Conservation (phyloP, 2,329 filamentous ascomycete genomes). For the Fonsecaea erecta region DNA sequence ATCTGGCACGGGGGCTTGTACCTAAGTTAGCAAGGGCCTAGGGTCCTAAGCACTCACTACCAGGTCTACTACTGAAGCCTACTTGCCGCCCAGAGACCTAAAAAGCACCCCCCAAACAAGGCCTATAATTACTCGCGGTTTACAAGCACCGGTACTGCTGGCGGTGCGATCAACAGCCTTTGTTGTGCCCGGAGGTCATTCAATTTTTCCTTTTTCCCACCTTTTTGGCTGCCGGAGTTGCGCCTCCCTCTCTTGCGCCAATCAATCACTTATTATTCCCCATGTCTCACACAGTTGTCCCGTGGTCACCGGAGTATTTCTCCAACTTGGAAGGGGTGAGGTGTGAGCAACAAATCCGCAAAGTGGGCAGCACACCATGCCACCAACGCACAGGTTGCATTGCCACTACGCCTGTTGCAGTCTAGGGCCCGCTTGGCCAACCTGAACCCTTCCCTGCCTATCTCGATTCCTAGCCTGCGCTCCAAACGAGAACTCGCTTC, state of each 20-base stretch:
- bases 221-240: background rate
- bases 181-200: background rate
- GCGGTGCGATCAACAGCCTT: background rate
- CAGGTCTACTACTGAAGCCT: background rate
- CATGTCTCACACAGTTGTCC: background rate
- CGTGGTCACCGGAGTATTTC: slow-evolving; percentile 1
- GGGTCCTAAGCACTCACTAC: background rate
- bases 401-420: background rate
- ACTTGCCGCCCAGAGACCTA: background rate
- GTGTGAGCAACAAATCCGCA: background rate
- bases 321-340: background rate
- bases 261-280: background rate
- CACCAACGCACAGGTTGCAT: slow-evolving; percentile 5
- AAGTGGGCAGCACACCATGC: background rate
- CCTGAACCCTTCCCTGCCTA: background rate
- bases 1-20: too few species aligned
- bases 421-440: background rate
- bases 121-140: background rate
- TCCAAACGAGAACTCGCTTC: background rate
- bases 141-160: too few species aligned
- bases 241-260: background rate
- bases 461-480: background rate
- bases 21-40: background rate
- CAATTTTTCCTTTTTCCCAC: background rate
- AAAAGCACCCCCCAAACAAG: background rate